Conservation (phyloP, 2,329 filamentous ascomycete species). For the Calonectria hongkongensis region DNA sequence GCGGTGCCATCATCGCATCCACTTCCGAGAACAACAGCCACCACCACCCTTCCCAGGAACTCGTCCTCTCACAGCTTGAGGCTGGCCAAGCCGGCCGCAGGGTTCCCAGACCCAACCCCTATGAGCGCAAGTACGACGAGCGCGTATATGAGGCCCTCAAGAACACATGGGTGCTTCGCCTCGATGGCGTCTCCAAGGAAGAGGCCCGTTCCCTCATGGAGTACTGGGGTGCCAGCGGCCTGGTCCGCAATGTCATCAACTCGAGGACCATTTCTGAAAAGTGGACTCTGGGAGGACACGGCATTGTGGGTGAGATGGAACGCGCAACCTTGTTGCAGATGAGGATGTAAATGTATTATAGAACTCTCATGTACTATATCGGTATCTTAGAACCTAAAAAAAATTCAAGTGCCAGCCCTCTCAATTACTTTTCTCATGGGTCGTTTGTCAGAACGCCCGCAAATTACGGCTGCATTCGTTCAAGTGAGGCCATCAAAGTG, state of each 20-base stretch:
- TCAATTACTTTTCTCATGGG: background rate
- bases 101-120: constrained; percentile 70
- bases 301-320: constrained; percentile 91
- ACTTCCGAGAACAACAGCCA: constrained; percentile 83
- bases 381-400: constrained; percentile 15
- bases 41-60: constrained; percentile 78
- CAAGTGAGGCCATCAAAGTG: too few relatives aligned
- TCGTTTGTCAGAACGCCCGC: too few relatives aligned
- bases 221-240: constrained; percentile 92
- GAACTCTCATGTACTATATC: constrained; percentile 44
- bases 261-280: constrained; percentile 84
- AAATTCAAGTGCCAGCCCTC: constrained; percentile 42
- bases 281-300: constrained; percentile 88
- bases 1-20: constrained; percentile 85
- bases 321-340: constrained; percentile 73
- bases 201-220: constrained; percentile 90
- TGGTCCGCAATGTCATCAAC: constrained; percentile 82
- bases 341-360: constrained; percentile 63
- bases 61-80: constrained; percentile 76
- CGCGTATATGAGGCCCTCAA: constrained; percentile 73
- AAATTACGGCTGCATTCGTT: too few relatives aligned
- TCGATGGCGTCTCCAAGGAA: constrained; percentile 81
- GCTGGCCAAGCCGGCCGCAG: constrained; percentile 64
- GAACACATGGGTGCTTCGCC: constrained; percentile 70
- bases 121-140: constrained; percentile 73